A percentile compares a stretch with the other conserved stretches of the same genome.
Evolutionary conservation across 306 rosid genomes (phyloP).

Genomic region (Glycine tomentella): DNA sequence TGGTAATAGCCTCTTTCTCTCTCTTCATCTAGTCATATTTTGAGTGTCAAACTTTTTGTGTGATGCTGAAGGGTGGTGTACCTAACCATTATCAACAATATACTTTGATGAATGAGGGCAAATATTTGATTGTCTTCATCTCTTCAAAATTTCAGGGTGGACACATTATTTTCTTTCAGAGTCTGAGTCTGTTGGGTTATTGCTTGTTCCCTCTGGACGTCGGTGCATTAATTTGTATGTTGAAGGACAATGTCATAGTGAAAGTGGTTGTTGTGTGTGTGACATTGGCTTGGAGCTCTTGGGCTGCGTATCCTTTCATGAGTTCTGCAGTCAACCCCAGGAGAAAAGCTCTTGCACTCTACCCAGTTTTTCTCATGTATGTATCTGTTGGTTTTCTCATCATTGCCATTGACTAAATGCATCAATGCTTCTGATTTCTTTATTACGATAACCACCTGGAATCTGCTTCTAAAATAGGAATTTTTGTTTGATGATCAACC

Average conservation of each 20-base stretch:
- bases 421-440: slow-evolving; percentile 38
- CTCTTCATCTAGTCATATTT: slow-evolving; percentile 16
- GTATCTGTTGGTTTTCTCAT: slow-evolving; percentile 99
- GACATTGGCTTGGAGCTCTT: slow-evolving; percentile 96
- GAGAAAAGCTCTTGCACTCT: slow-evolving; percentile 98
- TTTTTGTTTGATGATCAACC: slow-evolving; percentile 55
- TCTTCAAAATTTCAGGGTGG: slow-evolving; percentile 77
- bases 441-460: slow-evolving; percentile 43
- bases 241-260: slow-evolving; percentile 84
- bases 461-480: slow-evolving; percentile 61
- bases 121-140: slow-evolving; percentile 36
- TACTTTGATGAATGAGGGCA: slow-evolving; percentile 9
- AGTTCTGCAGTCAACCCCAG: slow-evolving; percentile 98
- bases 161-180: slow-evolving; percentile 96
- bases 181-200: slow-evolving; percentile 94
- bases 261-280: slow-evolving; percentile 85
- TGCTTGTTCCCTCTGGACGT: slow-evolving; percentile 94
- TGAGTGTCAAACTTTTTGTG: neutral
- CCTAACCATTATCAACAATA: neutral
- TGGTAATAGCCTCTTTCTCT: slow-evolving; percentile 66
- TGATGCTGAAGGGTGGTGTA: neutral
- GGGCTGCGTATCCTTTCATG: slow-evolving; percentile 99
- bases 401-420: slow-evolving; percentile 88
- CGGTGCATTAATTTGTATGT: slow-evolving; percentile 92
- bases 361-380: slow-evolving; percentile 97